Evolutionary conservation across 306 rosid species (phyloP), one percentile per base, ranked within the genome.

Genomic region (Sicyos baderoa): DNA sequence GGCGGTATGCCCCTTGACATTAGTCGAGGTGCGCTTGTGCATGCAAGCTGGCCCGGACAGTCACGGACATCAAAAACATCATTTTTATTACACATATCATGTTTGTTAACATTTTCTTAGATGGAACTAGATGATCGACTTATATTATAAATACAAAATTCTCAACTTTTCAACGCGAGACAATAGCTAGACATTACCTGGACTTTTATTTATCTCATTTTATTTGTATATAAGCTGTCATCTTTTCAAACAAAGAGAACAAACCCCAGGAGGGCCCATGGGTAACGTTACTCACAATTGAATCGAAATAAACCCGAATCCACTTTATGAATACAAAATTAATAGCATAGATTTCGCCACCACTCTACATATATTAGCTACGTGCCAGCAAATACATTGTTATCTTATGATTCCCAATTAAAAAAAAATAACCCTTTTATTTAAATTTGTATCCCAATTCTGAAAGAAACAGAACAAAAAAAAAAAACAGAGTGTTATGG

Each of bases 341-440:
- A 27, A 29, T 57, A 32, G 66, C 66, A 60, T 60, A 60, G 66
- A 60, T 60, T 29, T 60, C 47, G 45, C 47, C 66, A 60, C 66
- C 66, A 15, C 1, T 0, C 65, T 16, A 29, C 47, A 60, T 32
- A 32, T 4, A 32, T 32, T 32, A 32, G 37, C 7, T 16, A 62
- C n/a, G 25, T 62, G 51, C n/a, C 68, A 62, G 68, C 68, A 62
- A 62, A 17, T 18, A 62, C 27, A 18, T 61, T 61, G 68, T 61
- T 35, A 0, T 8, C 23, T 61, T 4, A 37, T 9, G 49, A n/a
- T 61, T 29, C 65, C 14, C 25, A 25, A n/a, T 14, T 15, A 27
- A 54, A 16, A 25, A 25, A 35, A 27, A 54, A 16, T 1, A 25
- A 35, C 68, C 7, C 67, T 22, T 8, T 16, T 35, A 61, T 61